phyloP scores from a whole-genome alignment of 495 filamentous ascomycete genomes.

The Annulohypoxylon nitens region DNA sequence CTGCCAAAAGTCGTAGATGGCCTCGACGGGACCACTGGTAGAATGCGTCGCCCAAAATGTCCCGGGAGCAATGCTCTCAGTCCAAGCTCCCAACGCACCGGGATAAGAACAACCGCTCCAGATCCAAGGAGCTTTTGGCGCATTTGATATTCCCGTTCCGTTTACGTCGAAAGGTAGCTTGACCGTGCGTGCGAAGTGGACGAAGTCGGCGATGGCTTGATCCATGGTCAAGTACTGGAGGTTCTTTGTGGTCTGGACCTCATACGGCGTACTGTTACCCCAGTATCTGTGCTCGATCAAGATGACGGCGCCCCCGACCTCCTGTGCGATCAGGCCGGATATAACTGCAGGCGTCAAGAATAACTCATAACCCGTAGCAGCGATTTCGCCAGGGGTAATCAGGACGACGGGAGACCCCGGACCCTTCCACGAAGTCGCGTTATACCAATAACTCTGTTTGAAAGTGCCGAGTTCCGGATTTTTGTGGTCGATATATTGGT shows the following conservation, averaged over 20 bases:
- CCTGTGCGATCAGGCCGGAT: slow-evolving; percentile 63
- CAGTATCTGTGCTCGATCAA: slow-evolving; percentile 70
- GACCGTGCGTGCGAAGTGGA: slow-evolving; percentile 69
- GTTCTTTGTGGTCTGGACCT: slow-evolving; percentile 65
- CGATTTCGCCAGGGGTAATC: slow-evolving; percentile 69
- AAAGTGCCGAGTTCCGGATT: slow-evolving; percentile 68
- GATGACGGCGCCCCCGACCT: slow-evolving; percentile 66
- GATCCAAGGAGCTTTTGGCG: slow-evolving; percentile 70
- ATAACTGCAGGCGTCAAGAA: slow-evolving; percentile 65
- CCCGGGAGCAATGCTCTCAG: slow-evolving; percentile 65
- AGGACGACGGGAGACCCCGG: slow-evolving; percentile 66
- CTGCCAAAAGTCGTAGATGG: slow-evolving; percentile 72
- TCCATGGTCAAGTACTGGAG: slow-evolving; percentile 70
- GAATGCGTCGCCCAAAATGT: slow-evolving; percentile 76
- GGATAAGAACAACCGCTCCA: slow-evolving; percentile 72
- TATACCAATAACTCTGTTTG: slow-evolving; percentile 67
- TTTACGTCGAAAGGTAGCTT: slow-evolving; percentile 67
- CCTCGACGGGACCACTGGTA: slow-evolving; percentile 71
- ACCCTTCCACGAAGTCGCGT: slow-evolving; percentile 63
- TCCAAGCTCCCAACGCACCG: slow-evolving; percentile 73
- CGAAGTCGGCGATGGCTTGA: slow-evolving; percentile 69
- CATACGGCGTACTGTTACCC: slow-evolving; percentile 66
- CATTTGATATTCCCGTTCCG: slow-evolving; percentile 61
- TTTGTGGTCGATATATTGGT: slow-evolving; percentile 67
- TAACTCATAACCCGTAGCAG: slow-evolving; percentile 63